Percentiles rank a stretch among this genome's conserved stretches.
Evolutionary conservation across 2,329 filamentous ascomycete species (phyloP).

Genomic region (Hypoxylon sp.): DNA sequence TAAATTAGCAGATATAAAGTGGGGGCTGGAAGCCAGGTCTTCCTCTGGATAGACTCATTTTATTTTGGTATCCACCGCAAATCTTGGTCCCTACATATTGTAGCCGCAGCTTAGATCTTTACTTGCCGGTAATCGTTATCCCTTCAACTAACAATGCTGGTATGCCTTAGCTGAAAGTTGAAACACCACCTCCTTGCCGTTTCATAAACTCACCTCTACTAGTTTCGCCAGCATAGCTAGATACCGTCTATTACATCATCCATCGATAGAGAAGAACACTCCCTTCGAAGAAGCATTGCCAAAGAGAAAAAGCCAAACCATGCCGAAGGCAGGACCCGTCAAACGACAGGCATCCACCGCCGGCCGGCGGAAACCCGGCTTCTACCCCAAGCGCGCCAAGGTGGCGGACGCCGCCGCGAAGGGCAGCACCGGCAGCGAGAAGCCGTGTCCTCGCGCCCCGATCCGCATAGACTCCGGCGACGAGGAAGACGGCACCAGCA

Average conservation of each 20-base stretch:
- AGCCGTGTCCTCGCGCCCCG: neutral
- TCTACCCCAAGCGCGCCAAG: neutral
- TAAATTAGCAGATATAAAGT: too few species aligned
- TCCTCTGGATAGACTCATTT: neutral
- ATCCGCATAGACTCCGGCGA: neutral
- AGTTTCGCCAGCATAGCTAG: too few species aligned
- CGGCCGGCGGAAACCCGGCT: neutral
- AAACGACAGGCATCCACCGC: neutral
- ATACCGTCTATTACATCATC: too few species aligned
- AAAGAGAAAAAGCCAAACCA: neutral
- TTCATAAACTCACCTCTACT: too few species aligned
- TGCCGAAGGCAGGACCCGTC: neutral
- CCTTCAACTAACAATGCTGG: too few species aligned
- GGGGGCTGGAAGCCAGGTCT: too few species aligned
- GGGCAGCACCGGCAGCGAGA: neutral
- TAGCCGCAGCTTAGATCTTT: neutral
- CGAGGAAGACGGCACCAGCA: neutral
- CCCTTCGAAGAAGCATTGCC: too few species aligned
- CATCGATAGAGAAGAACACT: too few species aligned
- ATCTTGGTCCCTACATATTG: neutral
- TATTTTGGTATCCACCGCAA: neutral
- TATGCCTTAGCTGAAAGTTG: too few species aligned
- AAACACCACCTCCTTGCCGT: too few species aligned
- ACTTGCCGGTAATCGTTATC: too few species aligned
- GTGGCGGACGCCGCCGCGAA: conserved; percentile 2